Base-by-base conservation (phyloP, 2,329 filamentous ascomycete genomes). In the Fusarium sp. region DNA sequence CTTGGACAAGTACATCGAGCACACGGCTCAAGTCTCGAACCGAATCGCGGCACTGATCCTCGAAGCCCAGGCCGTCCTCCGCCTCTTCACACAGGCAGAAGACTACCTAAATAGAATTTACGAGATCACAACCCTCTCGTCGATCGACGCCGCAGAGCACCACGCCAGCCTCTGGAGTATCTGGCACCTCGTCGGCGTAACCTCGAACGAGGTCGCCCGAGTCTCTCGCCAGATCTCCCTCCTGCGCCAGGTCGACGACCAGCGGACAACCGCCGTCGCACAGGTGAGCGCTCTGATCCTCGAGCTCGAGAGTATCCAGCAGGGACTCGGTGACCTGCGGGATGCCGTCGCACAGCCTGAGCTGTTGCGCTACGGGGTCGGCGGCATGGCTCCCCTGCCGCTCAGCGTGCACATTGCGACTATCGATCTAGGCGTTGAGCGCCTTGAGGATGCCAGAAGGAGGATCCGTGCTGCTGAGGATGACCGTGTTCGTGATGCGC, bases 171-270 rank as follows among this genome's bases (percentile, higher is more conserved):
- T 94, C 60, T 88, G 87, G 64, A 84, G 86, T 13, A 82, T 96
- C 8, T 93, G 92, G 90, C 91, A 90, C 0, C 86, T 90, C 65
- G 82, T 96, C 13, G 92, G 92, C 49, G 90, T 86, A 18, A 93
- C 94, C 76, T 82, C 83, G 31, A 80, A 82, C 16, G 85, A 85
- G 49, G 81, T 91, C 13, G 84, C 85, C 50, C 88, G 88, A 68
- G 85, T 91, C 64, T 83, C 89, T 58, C 81, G 83, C 23, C 89
- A 93, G 73, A 83, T 94, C 6, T 76, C 79, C 3, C 83, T 95
- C 4, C 83, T 96, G 10, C 78, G 81, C 1, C 84, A 89, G 64
- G 90, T 96, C n/a, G 85, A 87, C 23, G 74, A 76, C 6, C 92
- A 95, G 79, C 85, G 91, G 25, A 84, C 84, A 50, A 82, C 83